Base-by-base conservation (phyloP, 2,329 filamentous ascomycete species). In the Zelopaecilomyces penicillatus region DNA sequence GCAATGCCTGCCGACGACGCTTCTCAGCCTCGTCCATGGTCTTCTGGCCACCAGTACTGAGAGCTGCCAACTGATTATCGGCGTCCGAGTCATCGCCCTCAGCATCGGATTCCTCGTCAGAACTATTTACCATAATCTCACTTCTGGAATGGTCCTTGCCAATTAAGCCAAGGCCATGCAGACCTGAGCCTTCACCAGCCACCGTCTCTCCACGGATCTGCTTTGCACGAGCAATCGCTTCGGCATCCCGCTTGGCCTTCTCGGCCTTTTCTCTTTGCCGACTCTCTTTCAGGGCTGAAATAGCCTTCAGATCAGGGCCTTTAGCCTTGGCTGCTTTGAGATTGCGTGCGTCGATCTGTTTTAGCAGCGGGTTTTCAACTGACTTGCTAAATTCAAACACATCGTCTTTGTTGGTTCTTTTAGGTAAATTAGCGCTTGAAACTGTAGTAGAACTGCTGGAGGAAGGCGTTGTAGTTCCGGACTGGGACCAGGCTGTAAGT, bases 81-180 rank as follows among this genome's bases (percentile, higher is more conserved):
- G 78, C 76, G 46, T 73, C 65, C n/a, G 59, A 62, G 11, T 66
- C 71, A 3, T 76, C 73, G 3, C 88, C 76, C 9, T 86, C 83
- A 34, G 78, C 78, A 35, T 79, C 77, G 7, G 86, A 76, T 39
- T 87, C 82, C 49, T 87, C 85, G 49, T 93, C 88, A 3, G 82
- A 83, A 47, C 82, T 85, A 46, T 85, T 82, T 27, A 96, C 87
- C 88, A 97, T 95, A 63, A 97, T 88, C 52, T 91, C 88, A 57
- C 83, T 85, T 51, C 85, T 85, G 3, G 78, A 75, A 57, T 91
- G 85, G 44, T 93, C 88, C 64, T 91, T 93, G 47, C 87, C 87
- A 45, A 78, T 70, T 2, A 89, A 71, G 32, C 85, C 74, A 41
- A 94, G 74, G 28, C 82, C 83, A 50, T 78, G 75, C 7, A 93